These are phyloP conservation scores for Pharnaceum exiguum DNA, from an alignment of 148 eudicot species.

Conservation along the genomic window DNA sequence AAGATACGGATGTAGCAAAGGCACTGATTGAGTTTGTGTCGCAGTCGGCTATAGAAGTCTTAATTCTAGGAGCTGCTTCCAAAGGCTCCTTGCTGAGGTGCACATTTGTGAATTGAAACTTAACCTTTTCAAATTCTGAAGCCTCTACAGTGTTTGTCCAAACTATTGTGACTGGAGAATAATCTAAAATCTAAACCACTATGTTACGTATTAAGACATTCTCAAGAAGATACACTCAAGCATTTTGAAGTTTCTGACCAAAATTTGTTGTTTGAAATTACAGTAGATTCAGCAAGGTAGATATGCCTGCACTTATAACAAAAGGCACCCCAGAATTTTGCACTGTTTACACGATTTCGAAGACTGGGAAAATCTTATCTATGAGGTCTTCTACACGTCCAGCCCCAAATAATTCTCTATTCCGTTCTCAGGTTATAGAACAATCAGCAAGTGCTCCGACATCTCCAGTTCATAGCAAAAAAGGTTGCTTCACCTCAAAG, in stretches of 20 bases:
- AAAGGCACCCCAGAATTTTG: constrained; percentile 84
- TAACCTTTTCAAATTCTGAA: background rate
- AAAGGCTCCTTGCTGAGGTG: constrained; percentile 59
- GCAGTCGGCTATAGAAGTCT: constrained; percentile 55
- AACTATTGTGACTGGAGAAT: too few species aligned
- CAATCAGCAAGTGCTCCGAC: constrained; percentile 19
- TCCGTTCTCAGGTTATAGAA: constrained; percentile 47
- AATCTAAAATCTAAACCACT: too few species aligned
- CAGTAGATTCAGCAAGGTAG: constrained; percentile 51
- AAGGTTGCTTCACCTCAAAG: background rate
- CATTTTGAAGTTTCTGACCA: background rate
- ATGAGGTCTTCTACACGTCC: constrained; percentile 55
- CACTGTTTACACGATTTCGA: constrained; percentile 59
- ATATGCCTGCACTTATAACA: constrained; percentile 48
- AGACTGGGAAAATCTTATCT: constrained; percentile 63
- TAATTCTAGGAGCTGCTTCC: constrained; percentile 65
- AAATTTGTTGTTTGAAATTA: background rate
- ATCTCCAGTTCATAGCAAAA: constrained; percentile 7
- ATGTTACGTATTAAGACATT: too few species aligned
- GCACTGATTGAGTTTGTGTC: constrained; percentile 56
- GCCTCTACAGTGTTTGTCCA: background rate
- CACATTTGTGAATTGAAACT: background rate
- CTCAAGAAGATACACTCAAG: too few species aligned
- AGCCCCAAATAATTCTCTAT: constrained; percentile 43
- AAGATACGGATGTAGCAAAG: constrained; percentile 63